phyloP scores from a whole-genome alignment of 176 grass and related monocot species.

The Bothriochloa decipiens region DNA sequence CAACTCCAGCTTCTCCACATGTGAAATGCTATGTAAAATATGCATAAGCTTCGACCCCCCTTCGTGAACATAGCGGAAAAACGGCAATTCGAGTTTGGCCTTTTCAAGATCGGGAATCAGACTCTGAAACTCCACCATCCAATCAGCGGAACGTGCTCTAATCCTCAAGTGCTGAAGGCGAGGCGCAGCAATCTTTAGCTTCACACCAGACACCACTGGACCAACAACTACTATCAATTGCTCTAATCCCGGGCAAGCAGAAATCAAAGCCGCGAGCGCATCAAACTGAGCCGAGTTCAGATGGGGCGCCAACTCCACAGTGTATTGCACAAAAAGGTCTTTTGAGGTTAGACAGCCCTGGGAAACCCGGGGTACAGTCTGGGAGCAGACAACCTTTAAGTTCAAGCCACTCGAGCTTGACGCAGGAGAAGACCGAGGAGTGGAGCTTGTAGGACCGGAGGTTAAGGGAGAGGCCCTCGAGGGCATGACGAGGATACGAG shows the following conservation, averaged over 20 bases:
- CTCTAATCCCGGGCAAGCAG: not conserved
- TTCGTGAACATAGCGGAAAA: not conserved
- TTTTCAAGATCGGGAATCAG: not conserved
- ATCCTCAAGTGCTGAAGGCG: not conserved
- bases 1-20: not conserved
- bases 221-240: fast-evolving
- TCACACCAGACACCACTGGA: not conserved
- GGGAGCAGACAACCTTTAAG: not conserved
- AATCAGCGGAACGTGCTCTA: not conserved
- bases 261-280: not conserved
- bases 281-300: not conserved
- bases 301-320: not conserved
- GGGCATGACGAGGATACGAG: not conserved
- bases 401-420: not conserved
- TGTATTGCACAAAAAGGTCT: not conserved
- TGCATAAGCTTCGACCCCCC: not conserved
- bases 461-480: not conserved
- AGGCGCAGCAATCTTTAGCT: not conserved
- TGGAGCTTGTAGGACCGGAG: not conserved
- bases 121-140: not conserved
- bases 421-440: not conserved
- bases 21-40: not conserved
- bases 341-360: too few species aligned
- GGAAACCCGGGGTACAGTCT: not conserved
- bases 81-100: not conserved